Evolutionary conservation across 2,329 filamentous ascomycete genomes (phyloP).

Genomic region (Ophiostoma perfectum): DNA sequence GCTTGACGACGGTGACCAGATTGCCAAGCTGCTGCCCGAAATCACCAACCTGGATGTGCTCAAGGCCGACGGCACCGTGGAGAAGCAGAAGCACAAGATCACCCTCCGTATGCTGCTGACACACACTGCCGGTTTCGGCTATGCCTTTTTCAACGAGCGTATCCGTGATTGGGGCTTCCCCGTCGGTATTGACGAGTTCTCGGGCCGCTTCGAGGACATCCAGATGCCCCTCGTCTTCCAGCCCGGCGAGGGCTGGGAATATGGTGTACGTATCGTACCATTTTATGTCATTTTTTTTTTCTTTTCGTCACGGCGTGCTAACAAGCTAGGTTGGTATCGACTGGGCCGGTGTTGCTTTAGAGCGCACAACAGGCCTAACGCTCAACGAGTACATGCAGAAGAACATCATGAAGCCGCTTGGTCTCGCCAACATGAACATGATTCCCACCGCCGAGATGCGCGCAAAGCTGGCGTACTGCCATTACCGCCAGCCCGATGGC

Average conservation of each 20-base stretch:
- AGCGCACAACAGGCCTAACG: slow-evolving; percentile 37
- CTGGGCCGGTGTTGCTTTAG: slow-evolving; percentile 44
- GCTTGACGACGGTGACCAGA: slow-evolving; percentile 44
- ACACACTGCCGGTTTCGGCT: slow-evolving; percentile 54
- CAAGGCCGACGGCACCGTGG: slow-evolving; percentile 35
- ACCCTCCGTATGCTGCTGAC: slow-evolving; percentile 54
- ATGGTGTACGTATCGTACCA: slow-evolving; percentile 46
- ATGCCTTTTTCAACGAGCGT: slow-evolving; percentile 49
- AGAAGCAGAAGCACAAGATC: slow-evolving; percentile 45
- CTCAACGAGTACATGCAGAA: slow-evolving; percentile 43
- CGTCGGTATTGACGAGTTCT: slow-evolving; percentile 53
- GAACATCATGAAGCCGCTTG: slow-evolving; percentile 42
- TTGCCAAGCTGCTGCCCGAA: slow-evolving; percentile 47
- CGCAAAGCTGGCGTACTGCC: slow-evolving; percentile 48
- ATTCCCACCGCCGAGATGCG: slow-evolving; percentile 49
- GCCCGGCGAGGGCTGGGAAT: slow-evolving; percentile 46
- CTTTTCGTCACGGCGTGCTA: slow-evolving; percentile 35
- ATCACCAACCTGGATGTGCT: slow-evolving; percentile 45
- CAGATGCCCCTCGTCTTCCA: slow-evolving; percentile 40
- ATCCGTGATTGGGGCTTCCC: slow-evolving; percentile 46
- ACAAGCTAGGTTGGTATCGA: slow-evolving; percentile 42
- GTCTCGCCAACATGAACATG: slow-evolving; percentile 43
- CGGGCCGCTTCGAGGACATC: slow-evolving; percentile 43
- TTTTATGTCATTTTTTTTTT: not conserved
- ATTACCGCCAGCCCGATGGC: slow-evolving; percentile 44